Percentiles rank a stretch among this genome's conserved stretches.
phyloP scores from a whole-genome alignment of 495 filamentous ascomycete species.

The Lichenothelia convexa region DNA sequence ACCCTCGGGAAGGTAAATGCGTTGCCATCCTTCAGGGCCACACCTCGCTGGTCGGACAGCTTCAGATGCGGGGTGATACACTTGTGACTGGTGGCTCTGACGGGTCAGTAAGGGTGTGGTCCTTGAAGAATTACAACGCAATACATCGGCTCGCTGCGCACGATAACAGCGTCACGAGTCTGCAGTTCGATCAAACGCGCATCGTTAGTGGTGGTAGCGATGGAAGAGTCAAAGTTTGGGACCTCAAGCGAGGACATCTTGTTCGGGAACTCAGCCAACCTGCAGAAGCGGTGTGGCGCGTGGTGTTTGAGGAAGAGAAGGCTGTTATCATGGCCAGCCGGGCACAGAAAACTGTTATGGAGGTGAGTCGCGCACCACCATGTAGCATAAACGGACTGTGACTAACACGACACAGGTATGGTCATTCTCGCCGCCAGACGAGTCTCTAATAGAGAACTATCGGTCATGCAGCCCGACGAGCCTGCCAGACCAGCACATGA shows the following conservation, averaged over 20 bases:
- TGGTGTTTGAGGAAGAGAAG: constrained; percentile 96
- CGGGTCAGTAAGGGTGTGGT: constrained; percentile 91
- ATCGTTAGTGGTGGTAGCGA: constrained; percentile 93
- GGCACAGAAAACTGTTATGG: constrained; percentile 77
- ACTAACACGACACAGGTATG: constrained; percentile 44
- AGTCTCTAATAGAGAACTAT: not conserved
- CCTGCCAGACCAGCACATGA: constrained; percentile 1
- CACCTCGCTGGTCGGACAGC: constrained; percentile 89
- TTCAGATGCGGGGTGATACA: constrained; percentile 86
- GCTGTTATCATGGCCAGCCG: constrained; percentile 88
- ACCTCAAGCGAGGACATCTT: constrained; percentile 73
- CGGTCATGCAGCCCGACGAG: constrained; percentile 1
- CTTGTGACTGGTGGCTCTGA: constrained; percentile 93
- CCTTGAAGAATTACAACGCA: constrained; percentile 65
- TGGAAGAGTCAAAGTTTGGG: constrained; percentile 94
- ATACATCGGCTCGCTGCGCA: constrained; percentile 94
- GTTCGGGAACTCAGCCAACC: constrained; percentile 78
- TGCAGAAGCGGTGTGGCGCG: constrained; percentile 89
- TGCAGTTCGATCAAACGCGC: constrained; percentile 87
- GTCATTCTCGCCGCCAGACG: constrained; percentile 76
- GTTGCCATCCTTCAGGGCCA: constrained; percentile 92
- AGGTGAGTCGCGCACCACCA: constrained; percentile 39
- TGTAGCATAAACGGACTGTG: constrained; percentile 2
- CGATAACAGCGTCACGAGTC: constrained; percentile 91
- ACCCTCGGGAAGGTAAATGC: constrained; percentile 71